Evolutionary conservation across 2,329 filamentous ascomycete genomes (phyloP).

Genomic region (Ciborinia camelliae): DNA sequence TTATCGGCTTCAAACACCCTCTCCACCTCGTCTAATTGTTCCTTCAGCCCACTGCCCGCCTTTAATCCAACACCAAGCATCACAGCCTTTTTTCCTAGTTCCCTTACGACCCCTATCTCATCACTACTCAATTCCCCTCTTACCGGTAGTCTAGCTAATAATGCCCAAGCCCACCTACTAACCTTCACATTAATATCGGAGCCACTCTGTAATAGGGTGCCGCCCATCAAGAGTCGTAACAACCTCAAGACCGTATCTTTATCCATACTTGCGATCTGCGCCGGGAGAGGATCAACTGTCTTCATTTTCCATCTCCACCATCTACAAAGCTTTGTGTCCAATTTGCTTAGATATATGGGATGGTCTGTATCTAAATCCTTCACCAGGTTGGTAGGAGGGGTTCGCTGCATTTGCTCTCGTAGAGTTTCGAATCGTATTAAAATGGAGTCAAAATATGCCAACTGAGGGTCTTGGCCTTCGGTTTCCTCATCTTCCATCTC

Average conservation of each 20-base stretch:
- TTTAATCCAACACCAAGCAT: conserved; percentile 42
- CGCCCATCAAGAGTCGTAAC: conserved; percentile 61
- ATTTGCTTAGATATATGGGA: conserved; percentile 47
- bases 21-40: conserved; percentile 46
- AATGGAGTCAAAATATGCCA: conserved; percentile 66
- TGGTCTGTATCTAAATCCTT: conserved; percentile 49
- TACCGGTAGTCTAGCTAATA: conserved; percentile 72
- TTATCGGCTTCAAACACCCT: conserved; percentile 47
- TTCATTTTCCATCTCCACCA: conserved; percentile 53
- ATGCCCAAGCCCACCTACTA: conserved; percentile 81
- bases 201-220: conserved; percentile 56
- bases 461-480: conserved; percentile 46
- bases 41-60: conserved; percentile 38
- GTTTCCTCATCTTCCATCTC: conserved; percentile 33
- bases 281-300: conserved; percentile 54
- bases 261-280: conserved; percentile 61
- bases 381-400: conserved; percentile 52
- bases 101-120: conserved; percentile 72
- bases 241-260: conserved; percentile 64
- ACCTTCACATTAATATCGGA: conserved; percentile 60
- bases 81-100: conserved; percentile 75
- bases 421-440: conserved; percentile 62
- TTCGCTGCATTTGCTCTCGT: conserved; percentile 56
- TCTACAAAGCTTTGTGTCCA: conserved; percentile 43
- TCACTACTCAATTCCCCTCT: conserved; percentile 70